Evolutionary conservation across 257 asterid species (phyloP).

Genomic region (Solanum chiquidenum): DNA sequence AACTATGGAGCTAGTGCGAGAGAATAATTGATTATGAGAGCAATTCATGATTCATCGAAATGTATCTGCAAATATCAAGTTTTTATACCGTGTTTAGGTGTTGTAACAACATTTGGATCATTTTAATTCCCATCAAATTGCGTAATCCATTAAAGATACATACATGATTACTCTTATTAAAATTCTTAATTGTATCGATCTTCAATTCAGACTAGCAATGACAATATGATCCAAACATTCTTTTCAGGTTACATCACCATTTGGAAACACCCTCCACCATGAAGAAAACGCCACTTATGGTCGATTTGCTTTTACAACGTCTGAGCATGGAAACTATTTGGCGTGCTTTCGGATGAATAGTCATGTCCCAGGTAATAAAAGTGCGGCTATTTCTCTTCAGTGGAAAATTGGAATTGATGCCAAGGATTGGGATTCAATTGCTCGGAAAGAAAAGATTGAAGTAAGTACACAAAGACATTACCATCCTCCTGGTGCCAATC

Average conservation of each 20-base stretch:
- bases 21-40: not conserved
- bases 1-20: not conserved
- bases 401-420: constrained; percentile 85
- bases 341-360: constrained; percentile 53
- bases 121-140: not conserved
- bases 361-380: constrained; percentile 26
- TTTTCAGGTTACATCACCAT: constrained; percentile 69
- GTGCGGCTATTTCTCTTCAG: constrained; percentile 54
- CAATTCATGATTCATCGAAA: not conserved
- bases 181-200: not conserved
- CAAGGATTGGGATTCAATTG: constrained; percentile 84
- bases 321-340: constrained; percentile 65
- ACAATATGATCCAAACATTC: not conserved
- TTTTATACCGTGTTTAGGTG: not conserved
- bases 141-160: not conserved
- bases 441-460: constrained; percentile 78
- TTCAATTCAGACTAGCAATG: not conserved
- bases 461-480: constrained; percentile 17
- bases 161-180: not conserved
- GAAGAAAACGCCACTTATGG: constrained; percentile 57
- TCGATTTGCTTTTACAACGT: constrained; percentile 74
- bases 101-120: not conserved
- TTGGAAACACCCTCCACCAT: constrained; percentile 51
- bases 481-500: not conserved
- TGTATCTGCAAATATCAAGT: not conserved